Evolutionary conservation across 768 basidiomycete species (phyloP).

Genomic region (Auriscalpium vulgare): DNA sequence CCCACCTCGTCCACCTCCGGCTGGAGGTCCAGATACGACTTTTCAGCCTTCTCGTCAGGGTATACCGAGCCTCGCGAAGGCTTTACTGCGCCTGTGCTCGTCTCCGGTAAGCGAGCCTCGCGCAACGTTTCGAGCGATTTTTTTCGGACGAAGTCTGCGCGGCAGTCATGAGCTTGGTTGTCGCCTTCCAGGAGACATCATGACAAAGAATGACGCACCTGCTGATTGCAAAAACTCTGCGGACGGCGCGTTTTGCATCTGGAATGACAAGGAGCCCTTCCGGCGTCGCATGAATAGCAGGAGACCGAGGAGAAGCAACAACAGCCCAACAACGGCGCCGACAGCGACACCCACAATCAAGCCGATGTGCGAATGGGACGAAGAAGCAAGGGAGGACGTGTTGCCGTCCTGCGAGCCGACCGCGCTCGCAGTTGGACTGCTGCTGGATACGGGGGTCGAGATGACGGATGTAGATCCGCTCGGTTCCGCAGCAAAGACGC

Average conservation of each 20-base stretch:
- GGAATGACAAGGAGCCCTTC: background rate
- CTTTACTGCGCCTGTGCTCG: no score
- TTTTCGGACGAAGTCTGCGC: background rate
- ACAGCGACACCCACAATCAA: background rate
- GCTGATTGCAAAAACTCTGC: background rate
- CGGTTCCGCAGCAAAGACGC: background rate
- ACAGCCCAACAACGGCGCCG: background rate
- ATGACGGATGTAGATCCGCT: background rate
- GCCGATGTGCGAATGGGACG: background rate
- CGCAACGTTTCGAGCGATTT: background rate
- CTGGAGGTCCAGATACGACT: background rate
- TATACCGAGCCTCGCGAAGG: background rate
- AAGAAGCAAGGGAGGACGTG: background rate
- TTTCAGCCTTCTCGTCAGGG: background rate
- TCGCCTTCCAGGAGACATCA: background rate
- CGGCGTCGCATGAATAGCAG: background rate
- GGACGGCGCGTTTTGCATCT: background rate
- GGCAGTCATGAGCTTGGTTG: background rate
- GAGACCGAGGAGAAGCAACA: background rate
- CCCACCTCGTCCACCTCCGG: background rate
- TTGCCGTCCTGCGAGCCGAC: background rate
- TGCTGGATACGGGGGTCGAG: background rate
- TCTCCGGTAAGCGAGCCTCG: background rate
- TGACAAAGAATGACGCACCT: background rate
- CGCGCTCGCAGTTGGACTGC: background rate